Evolutionary conservation across 768 basidiomycete species (phyloP), one percentile per base, ranked within the genome.

Genomic region (Baorangia bicolor): DNA sequence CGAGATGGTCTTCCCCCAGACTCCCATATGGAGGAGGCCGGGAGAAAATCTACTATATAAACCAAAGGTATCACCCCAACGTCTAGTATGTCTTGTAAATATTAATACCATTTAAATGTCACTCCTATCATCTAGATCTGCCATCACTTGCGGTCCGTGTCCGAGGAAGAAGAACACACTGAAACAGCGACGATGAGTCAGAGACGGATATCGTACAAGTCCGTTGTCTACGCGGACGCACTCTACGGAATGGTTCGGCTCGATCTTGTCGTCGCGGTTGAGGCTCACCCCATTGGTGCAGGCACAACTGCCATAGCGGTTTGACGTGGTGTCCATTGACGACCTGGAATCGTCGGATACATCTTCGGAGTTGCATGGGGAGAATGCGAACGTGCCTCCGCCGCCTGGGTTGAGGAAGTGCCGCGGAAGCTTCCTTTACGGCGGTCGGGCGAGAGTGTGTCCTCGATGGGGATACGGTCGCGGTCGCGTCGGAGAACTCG

Each of bases 271-370:
- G 4, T 71, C 70, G 2, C 58, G 55, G 34, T 73, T 69, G 5
- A 45, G 45, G 11, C 49, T 71, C 35, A 71, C 73, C 40, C 71
- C 70, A 21, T 20, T 71, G 28, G 70, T 71, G 2, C 71, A 73
- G 43, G 70, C 67, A 20, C 67, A 75, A 30, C 74, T 79, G 2
- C 81, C 77, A 28, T 88, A 79, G 83, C 77, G 75, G 57, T 83
- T 89, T 46, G 87, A 91, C 55, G 80, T 90, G 43, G 86, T 86
- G 21, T 87, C 88, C 7, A 83, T 91, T 44, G 89, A 92, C 64
- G 90, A 91, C 39, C 72, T 90, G 39, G 89, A 92, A 54, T 72
- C 91, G n/a, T 91, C 90, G 1, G 90, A 91, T 66, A 80, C 82
- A 1, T 88, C 87, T 16, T 89, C 88, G 1, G 79, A 84, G 38